Conservation (phyloP, 345 rosid species). For the Lagerstroemia speciosa region DNA sequence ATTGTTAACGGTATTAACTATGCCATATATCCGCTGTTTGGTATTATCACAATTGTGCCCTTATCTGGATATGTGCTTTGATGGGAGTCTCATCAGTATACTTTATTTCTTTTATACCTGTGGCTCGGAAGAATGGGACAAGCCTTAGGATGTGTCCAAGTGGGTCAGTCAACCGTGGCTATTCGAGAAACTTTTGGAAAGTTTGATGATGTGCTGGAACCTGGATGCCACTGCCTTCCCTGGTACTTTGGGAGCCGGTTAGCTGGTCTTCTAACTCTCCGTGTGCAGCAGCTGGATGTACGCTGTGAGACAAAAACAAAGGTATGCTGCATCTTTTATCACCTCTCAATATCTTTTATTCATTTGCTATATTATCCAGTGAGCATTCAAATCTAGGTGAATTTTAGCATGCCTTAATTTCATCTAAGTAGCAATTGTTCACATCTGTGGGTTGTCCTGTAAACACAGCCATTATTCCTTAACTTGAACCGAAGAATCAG, state of each 20-base stretch:
- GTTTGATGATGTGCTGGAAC: constrained; percentile 62
- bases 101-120: background rate
- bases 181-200: constrained; percentile 65
- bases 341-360: background rate
- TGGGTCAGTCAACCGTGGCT: constrained; percentile 71
- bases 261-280: constrained; percentile 62
- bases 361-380: background rate
- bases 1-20: too few species aligned
- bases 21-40: too few species aligned
- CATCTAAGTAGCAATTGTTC: background rate
- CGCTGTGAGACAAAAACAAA: constrained; percentile 87
- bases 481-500: background rate
- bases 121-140: constrained; percentile 28
- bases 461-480: background rate
- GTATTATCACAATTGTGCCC: too few species aligned
- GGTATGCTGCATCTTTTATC: constrained; percentile 29
- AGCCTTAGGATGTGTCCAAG: constrained; percentile 54
- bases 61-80: background rate
- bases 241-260: constrained; percentile 67
- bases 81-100: background rate
- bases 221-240: constrained; percentile 78
- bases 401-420: background rate
- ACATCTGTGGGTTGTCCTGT: background rate
- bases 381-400: background rate
- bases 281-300: constrained; percentile 78